Conservation (phyloP, 2,329 filamentous ascomycete species). For the Aspergillus vadensis region DNA sequence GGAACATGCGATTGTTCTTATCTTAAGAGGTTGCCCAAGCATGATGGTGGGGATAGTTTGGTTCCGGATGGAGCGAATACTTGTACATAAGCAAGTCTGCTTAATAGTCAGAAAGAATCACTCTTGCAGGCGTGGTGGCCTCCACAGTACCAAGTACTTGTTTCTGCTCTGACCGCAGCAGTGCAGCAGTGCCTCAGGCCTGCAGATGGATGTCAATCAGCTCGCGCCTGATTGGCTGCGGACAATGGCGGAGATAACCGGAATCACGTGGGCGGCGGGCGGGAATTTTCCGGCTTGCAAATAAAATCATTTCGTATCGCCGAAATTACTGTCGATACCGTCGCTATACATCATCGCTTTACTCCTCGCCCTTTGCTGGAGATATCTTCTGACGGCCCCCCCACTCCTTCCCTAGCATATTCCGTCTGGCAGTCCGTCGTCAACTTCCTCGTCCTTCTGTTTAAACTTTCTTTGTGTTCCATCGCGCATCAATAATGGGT, state of each 20-base stretch:
- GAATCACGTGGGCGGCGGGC: slow-evolving; percentile 7
- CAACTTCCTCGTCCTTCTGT: slow-evolving; percentile 19
- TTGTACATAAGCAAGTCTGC: not conserved
- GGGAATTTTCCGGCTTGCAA: slow-evolving; percentile 10
- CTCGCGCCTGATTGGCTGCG: slow-evolving; percentile 6
- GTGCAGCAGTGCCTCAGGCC: not conserved
- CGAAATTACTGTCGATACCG: slow-evolving; percentile 1
- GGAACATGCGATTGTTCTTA: not conserved
- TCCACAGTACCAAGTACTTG: too few species aligned
- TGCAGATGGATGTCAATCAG: not conserved
- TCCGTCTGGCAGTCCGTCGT: not conserved
- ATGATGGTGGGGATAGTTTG: slow-evolving; percentile 7
- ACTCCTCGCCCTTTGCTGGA: not conserved
- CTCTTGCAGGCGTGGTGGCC: not conserved
- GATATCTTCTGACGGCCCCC: too few species aligned
- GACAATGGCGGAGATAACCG: not conserved
- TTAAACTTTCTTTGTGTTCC: slow-evolving; percentile 6
- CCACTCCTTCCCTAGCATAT: not conserved
- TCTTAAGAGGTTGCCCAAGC: not conserved
- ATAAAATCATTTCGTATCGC: slow-evolving; percentile 7
- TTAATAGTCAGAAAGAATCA: not conserved
- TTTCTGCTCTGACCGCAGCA: not conserved
- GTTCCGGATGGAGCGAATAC: not conserved
- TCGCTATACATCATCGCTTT: not conserved
- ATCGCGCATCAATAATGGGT: slow-evolving; percentile 54